phyloP scores from a whole-genome alignment of 768 basidiomycete genomes.

The Cytidiella melzeri region DNA sequence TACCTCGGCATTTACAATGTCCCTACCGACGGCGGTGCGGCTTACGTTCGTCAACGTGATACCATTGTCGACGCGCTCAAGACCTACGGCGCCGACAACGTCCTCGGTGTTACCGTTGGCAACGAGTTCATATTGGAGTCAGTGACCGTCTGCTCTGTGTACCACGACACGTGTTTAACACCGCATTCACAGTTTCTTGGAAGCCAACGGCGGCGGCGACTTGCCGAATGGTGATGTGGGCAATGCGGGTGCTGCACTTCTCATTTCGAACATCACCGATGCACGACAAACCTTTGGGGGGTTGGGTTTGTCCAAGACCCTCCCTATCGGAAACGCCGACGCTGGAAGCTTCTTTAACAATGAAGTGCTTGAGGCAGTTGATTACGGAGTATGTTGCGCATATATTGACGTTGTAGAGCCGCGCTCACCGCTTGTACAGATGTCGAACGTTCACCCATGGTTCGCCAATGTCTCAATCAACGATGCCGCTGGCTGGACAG shows the following conservation, averaged over 20 bases:
- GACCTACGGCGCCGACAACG: conserved; percentile 69
- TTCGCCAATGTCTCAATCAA: conserved; percentile 75
- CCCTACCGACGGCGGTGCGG: conserved; percentile 51
- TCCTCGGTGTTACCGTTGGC: conserved; percentile 83
- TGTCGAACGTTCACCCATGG: conserved; percentile 93
- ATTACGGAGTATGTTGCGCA: conserved; percentile 72
- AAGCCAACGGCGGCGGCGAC: conserved; percentile 35
- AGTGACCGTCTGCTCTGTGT: conserved; percentile 19
- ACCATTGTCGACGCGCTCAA: conserved; percentile 61
- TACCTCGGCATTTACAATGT: conserved; percentile 68
- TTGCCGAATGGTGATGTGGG: conserved; percentile 56
- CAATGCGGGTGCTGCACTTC: conserved; percentile 53
- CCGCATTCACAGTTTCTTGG: conserved; percentile 47
- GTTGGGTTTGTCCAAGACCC: conserved; percentile 51
- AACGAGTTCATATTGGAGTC: conserved; percentile 87
- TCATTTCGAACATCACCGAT: conserved; percentile 63
- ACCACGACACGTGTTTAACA: not conserved
- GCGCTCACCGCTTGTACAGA: conserved; percentile 30
- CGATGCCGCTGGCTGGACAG: conserved; percentile 76
- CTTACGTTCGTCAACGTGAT: conserved; percentile 70
- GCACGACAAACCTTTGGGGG: conserved; percentile 48
- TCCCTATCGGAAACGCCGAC: conserved; percentile 76
- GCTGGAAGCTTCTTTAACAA: conserved; percentile 84
- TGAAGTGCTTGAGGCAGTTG: conserved; percentile 51
- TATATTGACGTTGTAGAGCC: no score